Evolutionary conservation across 129 eudicot genomes (phyloP), one percentile per base, ranked within the genome.

Genomic region (Escallonia herrerae): DNA sequence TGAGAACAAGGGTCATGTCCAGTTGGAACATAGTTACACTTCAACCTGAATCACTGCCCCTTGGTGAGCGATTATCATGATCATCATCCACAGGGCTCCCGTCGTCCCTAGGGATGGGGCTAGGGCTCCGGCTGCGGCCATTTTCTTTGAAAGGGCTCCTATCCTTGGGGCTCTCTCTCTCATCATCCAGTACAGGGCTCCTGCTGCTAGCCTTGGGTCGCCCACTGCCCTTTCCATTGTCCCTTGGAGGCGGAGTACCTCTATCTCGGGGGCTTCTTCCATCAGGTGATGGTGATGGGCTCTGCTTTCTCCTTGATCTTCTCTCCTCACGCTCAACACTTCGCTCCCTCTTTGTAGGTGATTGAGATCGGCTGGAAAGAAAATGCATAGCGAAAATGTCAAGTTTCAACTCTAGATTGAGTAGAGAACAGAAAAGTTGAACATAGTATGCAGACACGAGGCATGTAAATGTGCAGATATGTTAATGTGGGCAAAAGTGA

Each of bases 271-370:
- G 95, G 70, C 79, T 69, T 68, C 84, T 68, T 43, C 68, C 90
- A 60, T 77, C 87, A 39, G 83, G 85, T 6, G 89, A 71, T 7
- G 91, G 71, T 38, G 75, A 71, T 58, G 72, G 81, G 55, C 79
- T 74, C 75, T 84, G 73, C 3, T 91, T 88, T 60, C 95, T 88
- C 78, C 91, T 84, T 9, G 87, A 84, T 71, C 83, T 75, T 81
- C 76, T 82, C 62, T 79, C 87, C 22, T 51, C 73, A 43, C 76
- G 84, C 67, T 86, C 95, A 64, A 73, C 40, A 55, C 83, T 70
- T 15, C 85, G 72, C 22, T 79, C 90, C 51, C 80, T 79, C 70
- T 63, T 84, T 38, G 56, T 74, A 9, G 95, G 91, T 44, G 95
- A 84, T 74, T 88, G 81, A 4, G 95, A 87, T 49, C 77, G 84